Base-by-base conservation (phyloP, 2,329 filamentous ascomycete genomes). In the Fusarium mundagurra region DNA sequence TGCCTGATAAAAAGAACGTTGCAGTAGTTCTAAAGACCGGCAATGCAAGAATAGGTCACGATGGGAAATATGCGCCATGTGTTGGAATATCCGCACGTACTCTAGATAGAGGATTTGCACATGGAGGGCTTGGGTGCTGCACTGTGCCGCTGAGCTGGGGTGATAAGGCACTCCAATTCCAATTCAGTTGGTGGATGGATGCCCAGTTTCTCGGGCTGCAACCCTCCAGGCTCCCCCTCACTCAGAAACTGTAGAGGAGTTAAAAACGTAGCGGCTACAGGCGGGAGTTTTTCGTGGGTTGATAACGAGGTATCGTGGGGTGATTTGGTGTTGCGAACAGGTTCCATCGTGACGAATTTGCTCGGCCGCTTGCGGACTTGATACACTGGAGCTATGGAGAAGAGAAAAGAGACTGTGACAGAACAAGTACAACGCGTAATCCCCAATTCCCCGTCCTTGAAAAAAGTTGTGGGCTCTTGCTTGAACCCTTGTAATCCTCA, bases 101-200 rank as follows among this genome's bases (percentile, higher is more conserved):
- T 41, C 20, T 14, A 57, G 36, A 41, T 38, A 58, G 27, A n/a
- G 33, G n/a, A 73, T 74, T 75, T 39, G n/a, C 60, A 74, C 72
- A 33, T 31, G 44, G 57, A 55, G 27, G 38, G 53, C 38, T 29
- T 22, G 34, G 20, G 36, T 34, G 41, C 62, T 67, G 45, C 43
- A 74, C 72, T 75, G 68, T 75, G 72, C 72, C 63, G 44, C 67
- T 64, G 63, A 61, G 59, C 71, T 72, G 67, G 71, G 59, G 50
- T 72, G 72, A 74, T 75, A 74, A 74, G 72, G 62, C 50, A 72
- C 73, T 71, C 66, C 71, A 61, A 74, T 47, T 71, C 66, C 71
- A 68, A 68, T 61, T 71, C 66, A 34, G 57, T 45, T 45, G 55
- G 36, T 47, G 39, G 39, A 64, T 50, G 57, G 34, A 31, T 65